Percentiles rank a stretch among this genome's conserved stretches.
These are phyloP conservation scores for Salix suchowensis DNA, from an alignment of 345 rosid genomes.

Conservation along the genomic window DNA sequence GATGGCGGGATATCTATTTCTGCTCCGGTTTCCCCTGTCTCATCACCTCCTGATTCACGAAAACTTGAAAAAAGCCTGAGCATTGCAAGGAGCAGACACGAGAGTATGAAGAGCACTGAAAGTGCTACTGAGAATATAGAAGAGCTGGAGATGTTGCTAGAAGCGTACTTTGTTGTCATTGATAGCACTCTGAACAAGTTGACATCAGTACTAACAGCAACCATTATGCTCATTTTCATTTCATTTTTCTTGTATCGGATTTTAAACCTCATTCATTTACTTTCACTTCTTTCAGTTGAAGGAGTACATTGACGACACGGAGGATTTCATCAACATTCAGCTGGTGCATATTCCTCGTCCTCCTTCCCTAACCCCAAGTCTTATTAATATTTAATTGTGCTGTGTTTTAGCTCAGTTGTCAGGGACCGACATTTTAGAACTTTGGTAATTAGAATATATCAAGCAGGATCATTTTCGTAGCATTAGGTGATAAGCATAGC, in stretches of 20 bases:
- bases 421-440: background rate
- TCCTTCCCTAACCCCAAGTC: background rate
- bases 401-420: background rate
- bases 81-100: slow-evolving; percentile 88
- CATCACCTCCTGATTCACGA: slow-evolving; percentile 77
- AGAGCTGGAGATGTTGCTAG: slow-evolving; percentile 97
- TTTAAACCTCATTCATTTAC: background rate
- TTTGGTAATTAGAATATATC: background rate
- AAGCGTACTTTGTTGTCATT: slow-evolving; percentile 94
- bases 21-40: slow-evolving; percentile 92
- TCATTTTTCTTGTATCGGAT: background rate
- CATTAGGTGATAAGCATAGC: background rate
- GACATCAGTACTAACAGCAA: slow-evolving; percentile 64
- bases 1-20: slow-evolving; percentile 70
- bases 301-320: slow-evolving; percentile 96
- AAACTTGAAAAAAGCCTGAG: slow-evolving; percentile 85
- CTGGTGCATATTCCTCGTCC: slow-evolving; percentile 25
- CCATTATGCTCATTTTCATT: background rate
- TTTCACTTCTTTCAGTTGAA: slow-evolving; percentile 57
- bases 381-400: background rate
- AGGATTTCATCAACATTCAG: slow-evolving; percentile 97
- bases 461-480: background rate
- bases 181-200: slow-evolving; percentile 93
- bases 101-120: slow-evolving; percentile 81
- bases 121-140: slow-evolving; percentile 71